Evolutionary conservation across 768 basidiomycete genomes (phyloP).

Genomic region (Podaxis carcinomalis): DNA sequence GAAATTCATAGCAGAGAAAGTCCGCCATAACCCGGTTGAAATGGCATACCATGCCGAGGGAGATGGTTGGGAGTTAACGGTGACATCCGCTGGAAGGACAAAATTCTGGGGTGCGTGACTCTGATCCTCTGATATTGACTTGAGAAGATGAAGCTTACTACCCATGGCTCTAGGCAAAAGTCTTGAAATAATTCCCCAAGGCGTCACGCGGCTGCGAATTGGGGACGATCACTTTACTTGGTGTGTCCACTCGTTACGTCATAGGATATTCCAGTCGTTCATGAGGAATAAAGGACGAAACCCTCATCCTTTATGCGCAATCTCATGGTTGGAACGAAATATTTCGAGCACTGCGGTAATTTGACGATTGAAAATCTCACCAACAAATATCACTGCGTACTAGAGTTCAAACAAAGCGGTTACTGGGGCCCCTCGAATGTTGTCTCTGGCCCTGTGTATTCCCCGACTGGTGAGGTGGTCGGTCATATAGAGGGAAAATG

Average conservation of each 20-base stretch:
- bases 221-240: constrained; percentile 68
- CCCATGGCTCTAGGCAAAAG: constrained; percentile 63
- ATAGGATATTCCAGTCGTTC: neutral
- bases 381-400: constrained; percentile 51
- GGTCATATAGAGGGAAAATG: constrained; percentile 83
- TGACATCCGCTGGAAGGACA: constrained; percentile 77
- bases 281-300: constrained; percentile 53
- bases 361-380: constrained; percentile 68
- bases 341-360: constrained; percentile 81
- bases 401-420: constrained; percentile 86
- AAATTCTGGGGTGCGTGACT: constrained; percentile 80
- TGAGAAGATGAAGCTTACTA: neutral
- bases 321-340: constrained; percentile 87
- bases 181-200: constrained; percentile 80
- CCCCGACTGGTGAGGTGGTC: constrained; percentile 46
- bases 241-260: constrained; percentile 22
- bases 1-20: constrained; percentile 86
- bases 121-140: neutral
- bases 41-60: constrained; percentile 87
- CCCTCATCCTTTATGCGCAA: constrained; percentile 89
- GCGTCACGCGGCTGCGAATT: constrained; percentile 62
- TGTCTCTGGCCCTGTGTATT: constrained; percentile 58
- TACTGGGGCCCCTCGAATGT: constrained; percentile 80
- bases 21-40: constrained; percentile 78
- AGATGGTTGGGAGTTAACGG: constrained; percentile 67